Base-by-base conservation (phyloP, 2,329 filamentous ascomycete species). In the Talaromyces sp. region DNA sequence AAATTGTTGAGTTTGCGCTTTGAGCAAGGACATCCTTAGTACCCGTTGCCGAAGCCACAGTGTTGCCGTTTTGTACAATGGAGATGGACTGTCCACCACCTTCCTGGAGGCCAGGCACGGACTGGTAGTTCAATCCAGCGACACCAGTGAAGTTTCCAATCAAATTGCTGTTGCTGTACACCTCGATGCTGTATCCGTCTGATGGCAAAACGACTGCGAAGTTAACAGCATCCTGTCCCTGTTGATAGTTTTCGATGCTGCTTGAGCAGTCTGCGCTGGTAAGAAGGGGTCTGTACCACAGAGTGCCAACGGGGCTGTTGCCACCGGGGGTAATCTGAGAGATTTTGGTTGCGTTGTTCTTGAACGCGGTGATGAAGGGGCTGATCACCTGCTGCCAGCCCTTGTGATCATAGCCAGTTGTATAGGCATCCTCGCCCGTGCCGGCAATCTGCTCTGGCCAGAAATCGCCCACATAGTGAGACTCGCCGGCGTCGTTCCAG, bases 401-500 rank as follows among this genome's bases (percentile, higher is more conserved):
- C 0, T 22, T 62, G 42, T 62, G 60, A 27, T 62, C 52, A n/a
- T 55, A 62, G 9, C 57, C 60, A 44, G 57, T 13, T 6, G 60
- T 42, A 30, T 62, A 62, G 32, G 19, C 25, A 3, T 30, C 56
- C 25, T 55, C 47, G 7, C 10, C 33, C 1, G 56, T 62, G 22
- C 57, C 53, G 7, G 60, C 56, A 30, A 62, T 62, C 8, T 59
- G 60, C 28, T 62, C 51, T 2, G 51, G 60, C 60, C 60, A 62
- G 27, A 59, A 62, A 11, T 56, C 58, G 11, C 60, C 60, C 9
- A 62, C 27, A 22, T 62, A 62, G 42, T 62, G 60, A 1, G 52
- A 56, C 54, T 62, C 60, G 32, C 60, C 60, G 4, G 60, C 60
- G n/a, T 62, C 60, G 15, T 62, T 62, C 60, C 60, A 62, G 28